Percentiles rank a stretch among this genome's conserved stretches.
Evolutionary conservation across 2,329 filamentous ascomycete species (phyloP).

Genomic region (Arthrobotrys entomopaga): DNA sequence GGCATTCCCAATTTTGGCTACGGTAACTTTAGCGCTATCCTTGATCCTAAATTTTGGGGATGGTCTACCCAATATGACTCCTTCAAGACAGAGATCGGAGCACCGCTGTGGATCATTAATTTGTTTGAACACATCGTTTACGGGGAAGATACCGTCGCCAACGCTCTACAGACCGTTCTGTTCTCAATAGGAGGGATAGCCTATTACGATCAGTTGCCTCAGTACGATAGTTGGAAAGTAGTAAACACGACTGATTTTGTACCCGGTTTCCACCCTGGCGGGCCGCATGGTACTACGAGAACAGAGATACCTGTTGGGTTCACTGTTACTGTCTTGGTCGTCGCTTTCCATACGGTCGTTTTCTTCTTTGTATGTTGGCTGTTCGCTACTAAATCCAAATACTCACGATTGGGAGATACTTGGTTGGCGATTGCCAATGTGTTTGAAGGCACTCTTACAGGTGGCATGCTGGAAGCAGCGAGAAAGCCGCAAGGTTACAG

Average conservation of each 20-base stretch:
- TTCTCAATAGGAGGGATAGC: slow-evolving; percentile 15
- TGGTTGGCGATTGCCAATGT: slow-evolving; percentile 34
- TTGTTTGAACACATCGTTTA: slow-evolving; percentile 29
- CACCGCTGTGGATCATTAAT: slow-evolving; percentile 5
- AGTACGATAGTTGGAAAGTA: slow-evolving; percentile 28
- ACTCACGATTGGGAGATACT: slow-evolving; percentile 28
- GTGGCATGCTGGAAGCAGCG: slow-evolving; percentile 18
- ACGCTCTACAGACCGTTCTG: slow-evolving; percentile 20
- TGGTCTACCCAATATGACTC: slow-evolving; percentile 19
- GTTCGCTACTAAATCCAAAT: slow-evolving; percentile 9
- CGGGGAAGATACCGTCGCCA: slow-evolving; percentile 22
- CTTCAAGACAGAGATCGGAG: slow-evolving; percentile 4
- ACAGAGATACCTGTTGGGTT: slow-evolving; percentile 13
- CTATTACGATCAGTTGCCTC: slow-evolving; percentile 35
- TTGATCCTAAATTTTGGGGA: slow-evolving; percentile 9
- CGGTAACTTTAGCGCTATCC: slow-evolving; percentile 27
- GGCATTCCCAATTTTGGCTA: not conserved
- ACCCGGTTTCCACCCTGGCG: slow-evolving; percentile 16
- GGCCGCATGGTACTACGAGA: slow-evolving; percentile 13
- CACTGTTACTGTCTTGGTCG: slow-evolving; percentile 1
- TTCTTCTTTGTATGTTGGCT: slow-evolving; percentile 23
- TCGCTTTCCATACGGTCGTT: slow-evolving; percentile 10
- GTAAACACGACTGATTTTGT: slow-evolving; percentile 19
- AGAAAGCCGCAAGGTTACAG: slow-evolving; percentile 8
- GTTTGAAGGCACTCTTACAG: slow-evolving; percentile 8